A percentile compares a stretch with the other conserved stretches of the same genome.
These are phyloP conservation scores for Macadamia tetraphylla DNA, from an alignment of 164 flowering plant species.

Conservation along the genomic window DNA sequence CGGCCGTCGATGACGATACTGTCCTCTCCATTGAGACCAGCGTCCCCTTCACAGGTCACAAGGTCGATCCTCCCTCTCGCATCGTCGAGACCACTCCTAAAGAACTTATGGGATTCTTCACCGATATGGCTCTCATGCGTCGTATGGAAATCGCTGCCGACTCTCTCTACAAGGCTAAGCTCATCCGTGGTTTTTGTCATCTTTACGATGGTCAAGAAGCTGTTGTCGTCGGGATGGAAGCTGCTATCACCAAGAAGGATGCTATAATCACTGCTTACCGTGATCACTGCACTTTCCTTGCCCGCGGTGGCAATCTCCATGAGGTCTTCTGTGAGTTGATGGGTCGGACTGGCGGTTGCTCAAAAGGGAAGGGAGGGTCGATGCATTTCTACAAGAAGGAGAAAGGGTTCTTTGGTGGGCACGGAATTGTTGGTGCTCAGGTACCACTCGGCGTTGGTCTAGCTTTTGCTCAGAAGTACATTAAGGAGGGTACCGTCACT, in stretches of 20 bases:
- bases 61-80: slow-evolving; percentile 48
- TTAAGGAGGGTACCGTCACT: slow-evolving; percentile 49
- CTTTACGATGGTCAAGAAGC: slow-evolving; percentile 83
- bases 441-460: slow-evolving; percentile 59
- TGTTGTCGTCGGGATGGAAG: slow-evolving; percentile 69
- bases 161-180: slow-evolving; percentile 50
- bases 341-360: slow-evolving; percentile 63
- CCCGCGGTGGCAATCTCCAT: slow-evolving; percentile 59
- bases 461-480: slow-evolving; percentile 68
- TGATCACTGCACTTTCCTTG: slow-evolving; percentile 55
- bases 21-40: slow-evolving; percentile 48
- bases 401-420: slow-evolving; percentile 58
- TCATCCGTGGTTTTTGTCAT: slow-evolving; percentile 63
- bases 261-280: slow-evolving; percentile 68
- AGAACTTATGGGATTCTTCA: slow-evolving; percentile 42
- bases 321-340: slow-evolving; percentile 56
- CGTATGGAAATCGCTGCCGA: slow-evolving; percentile 55
- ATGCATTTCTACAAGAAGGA: slow-evolving; percentile 79
- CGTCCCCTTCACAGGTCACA: slow-evolving; percentile 56
- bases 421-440: slow-evolving; percentile 79
- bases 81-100: slow-evolving; percentile 31
- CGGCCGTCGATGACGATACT: slow-evolving; percentile 11
- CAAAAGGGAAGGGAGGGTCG: slow-evolving; percentile 72
- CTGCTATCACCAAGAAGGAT: slow-evolving; percentile 62
- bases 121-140: slow-evolving; percentile 43